Percentiles rank a stretch among this genome's conserved stretches.
These are phyloP conservation scores for Naumovozyma dairenensis DNA, from an alignment of 805 yeast species.

Conservation along the genomic window DNA sequence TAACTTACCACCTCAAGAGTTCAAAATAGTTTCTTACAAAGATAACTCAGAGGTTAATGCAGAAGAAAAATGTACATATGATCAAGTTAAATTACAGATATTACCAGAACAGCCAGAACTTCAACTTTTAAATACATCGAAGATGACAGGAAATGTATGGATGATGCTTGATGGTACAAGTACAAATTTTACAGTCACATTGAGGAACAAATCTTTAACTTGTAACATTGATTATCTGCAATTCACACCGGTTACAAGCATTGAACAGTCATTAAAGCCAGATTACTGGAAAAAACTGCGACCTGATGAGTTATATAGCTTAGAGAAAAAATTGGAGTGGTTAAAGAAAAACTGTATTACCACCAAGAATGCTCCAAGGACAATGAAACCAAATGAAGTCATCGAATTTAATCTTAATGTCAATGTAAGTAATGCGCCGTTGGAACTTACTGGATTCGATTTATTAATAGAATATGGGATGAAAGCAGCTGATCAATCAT, in stretches of 20 bases:
- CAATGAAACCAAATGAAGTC: constrained; percentile 18
- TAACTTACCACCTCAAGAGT: constrained; percentile 13
- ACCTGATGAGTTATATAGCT: constrained; percentile 21
- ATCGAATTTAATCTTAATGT: constrained; percentile 17
- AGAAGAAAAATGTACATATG: no score
- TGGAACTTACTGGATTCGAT: constrained; percentile 16
- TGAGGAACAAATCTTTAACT: constrained; percentile 23
- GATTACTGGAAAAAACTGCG: constrained; percentile 24
- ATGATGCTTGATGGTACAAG: constrained; percentile 28
- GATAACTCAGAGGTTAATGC: constrained; percentile 7
- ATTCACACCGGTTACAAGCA: constrained; percentile 16
- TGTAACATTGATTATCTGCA: constrained; percentile 19
- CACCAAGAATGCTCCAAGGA: constrained; percentile 11
- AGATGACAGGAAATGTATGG: constrained; percentile 17
- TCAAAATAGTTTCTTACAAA: constrained; percentile 13
- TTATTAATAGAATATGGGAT: constrained; percentile 24
- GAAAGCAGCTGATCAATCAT: constrained; percentile 8
- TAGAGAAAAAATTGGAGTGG: constrained; percentile 21
- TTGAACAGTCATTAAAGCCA: constrained; percentile 16
- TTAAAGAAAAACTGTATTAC: constrained; percentile 15
- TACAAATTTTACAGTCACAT: constrained; percentile 10
- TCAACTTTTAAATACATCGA: constrained; percentile 18
- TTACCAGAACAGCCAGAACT: constrained; percentile 26
- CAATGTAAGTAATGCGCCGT: constrained; percentile 17
- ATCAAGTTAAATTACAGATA: constrained; percentile 3